These are phyloP conservation scores for Xylaria telfairii DNA, from an alignment of 495 filamentous ascomycete species.

Conservation along the genomic window DNA sequence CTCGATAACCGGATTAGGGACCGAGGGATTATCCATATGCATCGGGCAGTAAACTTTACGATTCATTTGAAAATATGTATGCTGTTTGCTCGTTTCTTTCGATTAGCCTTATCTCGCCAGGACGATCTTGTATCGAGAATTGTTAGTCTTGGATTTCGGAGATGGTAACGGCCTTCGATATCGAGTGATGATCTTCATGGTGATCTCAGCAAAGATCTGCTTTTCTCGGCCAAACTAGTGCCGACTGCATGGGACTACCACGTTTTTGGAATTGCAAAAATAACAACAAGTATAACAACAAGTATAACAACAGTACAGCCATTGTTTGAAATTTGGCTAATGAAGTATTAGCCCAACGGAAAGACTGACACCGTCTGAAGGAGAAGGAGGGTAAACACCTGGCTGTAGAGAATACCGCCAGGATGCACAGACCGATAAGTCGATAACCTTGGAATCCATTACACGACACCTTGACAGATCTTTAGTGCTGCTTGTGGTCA, in stretches of 20 bases:
- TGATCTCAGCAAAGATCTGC: slow-evolving; percentile 4
- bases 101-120: slow-evolving; percentile 6
- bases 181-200: slow-evolving; percentile 9
- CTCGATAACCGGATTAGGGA: background rate
- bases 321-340: slow-evolving; percentile 6
- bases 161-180: slow-evolving; percentile 11
- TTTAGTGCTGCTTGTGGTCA: background rate
- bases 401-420: background rate
- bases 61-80: background rate
- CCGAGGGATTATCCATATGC: background rate
- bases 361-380: background rate
- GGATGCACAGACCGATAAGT: background rate
- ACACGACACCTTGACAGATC: background rate
- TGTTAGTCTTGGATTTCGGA: background rate
- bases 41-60: background rate
- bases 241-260: background rate
- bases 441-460: background rate
- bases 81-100: background rate
- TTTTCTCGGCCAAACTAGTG: background rate
- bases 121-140: background rate
- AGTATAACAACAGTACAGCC: too few species aligned
- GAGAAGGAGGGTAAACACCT: background rate
- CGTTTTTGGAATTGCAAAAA: background rate
- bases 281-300: background rate
- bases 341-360: background rate